A percentile compares a stretch with the other conserved stretches of the same genome.
These are phyloP conservation scores for Trametes sanguinea DNA, from an alignment of 768 basidiomycete genomes.

Conservation along the genomic window DNA sequence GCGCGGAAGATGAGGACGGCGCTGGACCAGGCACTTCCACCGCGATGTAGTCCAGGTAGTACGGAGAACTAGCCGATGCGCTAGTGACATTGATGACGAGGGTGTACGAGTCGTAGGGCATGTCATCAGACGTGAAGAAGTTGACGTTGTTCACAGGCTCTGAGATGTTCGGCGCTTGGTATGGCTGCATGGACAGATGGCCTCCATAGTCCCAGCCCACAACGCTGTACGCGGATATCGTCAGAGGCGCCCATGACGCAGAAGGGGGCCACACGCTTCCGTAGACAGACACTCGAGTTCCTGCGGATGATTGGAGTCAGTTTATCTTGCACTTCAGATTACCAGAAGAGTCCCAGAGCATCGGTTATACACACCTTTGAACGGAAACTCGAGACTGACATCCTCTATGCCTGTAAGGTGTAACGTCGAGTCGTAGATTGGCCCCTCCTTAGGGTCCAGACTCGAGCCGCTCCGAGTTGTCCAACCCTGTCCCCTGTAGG, in stretches of 20 bases:
- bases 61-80: background rate
- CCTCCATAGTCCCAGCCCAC: background rate
- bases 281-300: background rate
- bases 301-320: background rate
- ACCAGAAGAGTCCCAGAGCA: background rate
- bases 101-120: slow-evolving; percentile 1
- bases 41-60: slow-evolving; percentile 3
- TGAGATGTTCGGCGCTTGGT: background rate
- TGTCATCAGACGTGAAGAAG: background rate
- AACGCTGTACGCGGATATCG: background rate
- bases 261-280: slow-evolving; percentile 4
- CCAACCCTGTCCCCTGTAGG: slow-evolving; percentile 2
- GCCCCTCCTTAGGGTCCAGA: background rate
- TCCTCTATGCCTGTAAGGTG: background rate
- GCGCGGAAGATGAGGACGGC: background rate
- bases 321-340: background rate
- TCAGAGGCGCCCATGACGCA: background rate
- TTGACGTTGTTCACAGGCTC: background rate
- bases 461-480: background rate
- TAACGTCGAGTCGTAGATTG: slow-evolving; percentile 3
- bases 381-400: background rate
- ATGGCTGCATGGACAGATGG: background rate
- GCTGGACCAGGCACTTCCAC: background rate
- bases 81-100: background rate
- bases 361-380: background rate